Conservation (phyloP, 306 rosid species). For the Vigna radiata region DNA sequence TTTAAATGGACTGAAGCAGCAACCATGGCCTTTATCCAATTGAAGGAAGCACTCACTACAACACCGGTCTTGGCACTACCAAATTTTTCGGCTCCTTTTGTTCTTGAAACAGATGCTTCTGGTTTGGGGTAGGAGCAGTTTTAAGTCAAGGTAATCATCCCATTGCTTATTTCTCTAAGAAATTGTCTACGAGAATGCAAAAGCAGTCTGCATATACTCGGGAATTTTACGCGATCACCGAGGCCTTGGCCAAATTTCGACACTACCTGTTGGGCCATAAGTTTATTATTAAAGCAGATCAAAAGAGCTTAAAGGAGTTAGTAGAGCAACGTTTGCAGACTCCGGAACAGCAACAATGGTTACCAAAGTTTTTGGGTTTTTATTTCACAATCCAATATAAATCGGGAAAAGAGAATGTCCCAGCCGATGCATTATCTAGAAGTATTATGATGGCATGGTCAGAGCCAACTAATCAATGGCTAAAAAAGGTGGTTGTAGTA, state of each 20-base stretch:
- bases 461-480: background rate
- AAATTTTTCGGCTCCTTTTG: background rate
- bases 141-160: too few relatives aligned
- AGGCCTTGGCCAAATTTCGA: background rate
- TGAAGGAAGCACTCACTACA: background rate
- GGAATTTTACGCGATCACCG: too few relatives aligned
- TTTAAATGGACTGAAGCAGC: background rate
- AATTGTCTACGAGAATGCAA: too few relatives aligned
- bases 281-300: background rate
- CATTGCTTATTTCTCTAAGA: too few relatives aligned
- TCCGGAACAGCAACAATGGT: background rate
- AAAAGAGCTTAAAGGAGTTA: background rate
- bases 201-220: too few relatives aligned
- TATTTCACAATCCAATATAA: background rate
- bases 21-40: rapidly evolving
- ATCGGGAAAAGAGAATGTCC: too few relatives aligned
- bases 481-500: background rate
- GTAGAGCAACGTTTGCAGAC: background rate
- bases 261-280: background rate
- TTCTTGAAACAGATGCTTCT: background rate
- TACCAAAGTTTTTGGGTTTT: background rate
- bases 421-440: too few relatives aligned
- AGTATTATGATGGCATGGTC: background rate
- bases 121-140: background rate
- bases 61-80: background rate